Base-by-base conservation (phyloP, 495 filamentous ascomycete genomes). In the Baudoinia panamericana region DNA sequence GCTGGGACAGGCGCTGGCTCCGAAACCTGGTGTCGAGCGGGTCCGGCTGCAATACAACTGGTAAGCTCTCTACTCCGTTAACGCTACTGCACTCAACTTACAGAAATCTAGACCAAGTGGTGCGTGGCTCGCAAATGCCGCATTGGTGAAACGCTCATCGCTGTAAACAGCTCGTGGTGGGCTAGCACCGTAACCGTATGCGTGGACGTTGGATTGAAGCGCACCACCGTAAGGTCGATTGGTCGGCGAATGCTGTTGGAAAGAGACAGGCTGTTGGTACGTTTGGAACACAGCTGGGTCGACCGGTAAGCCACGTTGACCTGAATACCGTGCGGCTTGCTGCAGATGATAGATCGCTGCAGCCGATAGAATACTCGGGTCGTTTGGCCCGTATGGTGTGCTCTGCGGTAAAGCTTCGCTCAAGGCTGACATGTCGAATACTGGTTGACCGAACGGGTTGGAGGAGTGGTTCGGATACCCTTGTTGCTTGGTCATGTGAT, bases 1-100 rank as follows among this genome's bases (percentile, higher is more conserved):
- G 42, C 25, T 1, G 52, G 50, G 4, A 45, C 30, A 4, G 40
- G 36, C 16, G 21, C 43, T 13, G 42, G 30, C 19, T 53, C 50
- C 9, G 46, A 46, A 45, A 45, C 8, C 22, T 38, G 6, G 24
- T 16, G 41, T 40, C 23, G 15, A 46, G 10, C 8, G 26, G 26
- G n/a, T 28, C n/a, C n/a, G 26, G 8, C 8, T n/a, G 26, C 8
- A n/a, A 28, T 28, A 8, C 26, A 28, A 8, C 8, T 8, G 26
- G n/a, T 28, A 28, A 28, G 26, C 26, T 8, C n/a, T 8, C 26
- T 28, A n/a, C 26, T n/a, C n/a, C 26, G 26, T 8, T n/a, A 8
- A n/a, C 8, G 8, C 26, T 8, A n/a, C n/a, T n/a, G n/a, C n/a
- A n/a, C n/a, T n/a, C n/a, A n/a, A n/a, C n/a, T n/a, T n/a, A n/a